A percentile compares a stretch with the other conserved stretches of the same genome.
Evolutionary conservation across 768 basidiomycete species (phyloP).

Genomic region (Lentinula aciculospora): DNA sequence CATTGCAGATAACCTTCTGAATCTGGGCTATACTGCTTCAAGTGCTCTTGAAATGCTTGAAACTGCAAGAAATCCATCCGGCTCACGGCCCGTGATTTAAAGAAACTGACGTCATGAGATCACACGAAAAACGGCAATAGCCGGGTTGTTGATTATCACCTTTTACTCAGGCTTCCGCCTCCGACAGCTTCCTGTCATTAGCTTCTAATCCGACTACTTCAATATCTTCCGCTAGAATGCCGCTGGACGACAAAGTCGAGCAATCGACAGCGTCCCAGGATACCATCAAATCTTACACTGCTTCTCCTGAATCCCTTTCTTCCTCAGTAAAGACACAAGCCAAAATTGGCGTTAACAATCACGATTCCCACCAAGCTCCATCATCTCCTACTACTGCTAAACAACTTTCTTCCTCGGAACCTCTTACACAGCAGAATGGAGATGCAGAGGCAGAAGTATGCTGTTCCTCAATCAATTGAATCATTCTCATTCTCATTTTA

Average conservation of each 20-base stretch:
- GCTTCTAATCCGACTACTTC: not conserved
- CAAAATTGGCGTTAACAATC: not conserved
- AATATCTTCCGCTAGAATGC: not conserved
- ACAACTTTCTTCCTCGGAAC: not conserved
- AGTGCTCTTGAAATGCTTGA: too few species aligned
- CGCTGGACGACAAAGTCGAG: not conserved
- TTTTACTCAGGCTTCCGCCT: not conserved
- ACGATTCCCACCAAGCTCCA: not conserved
- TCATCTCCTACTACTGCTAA: not conserved
- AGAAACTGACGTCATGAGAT: not conserved
- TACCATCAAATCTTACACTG: not conserved
- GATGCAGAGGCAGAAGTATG: not conserved
- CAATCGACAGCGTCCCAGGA: not conserved
- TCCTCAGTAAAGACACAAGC: not conserved
- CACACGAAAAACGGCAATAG: not conserved
- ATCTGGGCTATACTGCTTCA: too few species aligned
- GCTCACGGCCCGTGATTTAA: not conserved
- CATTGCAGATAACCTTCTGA: too few species aligned
- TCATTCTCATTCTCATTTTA: not conserved
- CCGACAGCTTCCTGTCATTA: not conserved
- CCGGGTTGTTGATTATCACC: slow-evolving; percentile 1
- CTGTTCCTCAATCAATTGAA: not conserved
- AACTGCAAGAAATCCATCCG: too few species aligned
- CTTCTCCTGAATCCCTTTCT: not conserved
- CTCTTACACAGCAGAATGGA: not conserved